phyloP scores from a whole-genome alignment of 306 rosid species.

The Fragaria iinumae region DNA sequence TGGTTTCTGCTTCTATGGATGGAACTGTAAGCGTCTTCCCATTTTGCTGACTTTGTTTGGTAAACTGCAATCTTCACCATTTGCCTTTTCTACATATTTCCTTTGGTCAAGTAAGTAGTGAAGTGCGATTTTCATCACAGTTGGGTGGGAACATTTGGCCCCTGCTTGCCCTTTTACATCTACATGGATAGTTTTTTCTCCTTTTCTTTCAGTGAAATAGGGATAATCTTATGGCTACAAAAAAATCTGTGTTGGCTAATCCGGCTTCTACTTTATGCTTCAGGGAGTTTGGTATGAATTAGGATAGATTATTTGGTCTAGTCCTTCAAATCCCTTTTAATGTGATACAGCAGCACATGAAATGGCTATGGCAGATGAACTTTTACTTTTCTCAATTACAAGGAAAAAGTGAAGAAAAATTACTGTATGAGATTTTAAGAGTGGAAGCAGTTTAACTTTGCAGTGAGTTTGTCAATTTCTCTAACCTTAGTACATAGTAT shows the following conservation, averaged over 20 bases:
- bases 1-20: conserved; percentile 94
- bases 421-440: too few relatives aligned
- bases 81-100: too few relatives aligned
- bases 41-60: not conserved
- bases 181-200: not conserved
- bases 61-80: conserved; percentile 42
- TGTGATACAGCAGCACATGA: too few relatives aligned
- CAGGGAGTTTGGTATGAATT: not conserved
- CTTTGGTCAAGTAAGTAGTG: too few relatives aligned
- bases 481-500: too few relatives aligned
- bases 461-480: too few relatives aligned
- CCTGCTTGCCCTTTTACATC: not conserved
- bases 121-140: not conserved
- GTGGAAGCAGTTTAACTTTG: too few relatives aligned
- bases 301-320: too few relatives aligned
- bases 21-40: conserved; percentile 66
- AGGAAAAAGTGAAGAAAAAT: too few relatives aligned
- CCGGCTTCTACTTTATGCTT: not conserved
- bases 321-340: too few relatives aligned
- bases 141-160: not conserved
- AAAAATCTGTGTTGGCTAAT: not conserved
- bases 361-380: too few relatives aligned
- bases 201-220: not conserved
- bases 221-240: not conserved
- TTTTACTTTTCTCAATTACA: too few relatives aligned